These are phyloP conservation scores for Candolleomyces eurysporus DNA, from an alignment of 768 basidiomycete genomes.

Conservation along the genomic window DNA sequence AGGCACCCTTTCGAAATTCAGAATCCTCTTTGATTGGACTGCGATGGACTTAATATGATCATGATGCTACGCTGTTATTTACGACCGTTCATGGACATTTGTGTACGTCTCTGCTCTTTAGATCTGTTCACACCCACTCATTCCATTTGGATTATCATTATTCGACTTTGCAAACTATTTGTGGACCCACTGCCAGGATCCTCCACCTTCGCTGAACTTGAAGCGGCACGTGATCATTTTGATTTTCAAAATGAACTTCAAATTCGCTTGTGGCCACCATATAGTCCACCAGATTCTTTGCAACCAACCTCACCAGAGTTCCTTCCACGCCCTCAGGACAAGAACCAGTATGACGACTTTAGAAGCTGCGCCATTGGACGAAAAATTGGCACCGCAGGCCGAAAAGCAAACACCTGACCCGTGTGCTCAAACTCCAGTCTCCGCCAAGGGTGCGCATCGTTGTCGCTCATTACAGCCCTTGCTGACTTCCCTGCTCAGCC, in stretches of 20 bases:
- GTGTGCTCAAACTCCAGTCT: too few species aligned
- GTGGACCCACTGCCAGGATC: too few species aligned
- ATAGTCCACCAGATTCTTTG: too few species aligned
- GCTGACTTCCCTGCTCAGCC: conserved; percentile 18
- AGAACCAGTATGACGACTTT: not conserved
- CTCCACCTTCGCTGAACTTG: too few species aligned
- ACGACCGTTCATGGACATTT: not conserved
- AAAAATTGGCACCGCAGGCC: not conserved
- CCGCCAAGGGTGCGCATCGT: not conserved
- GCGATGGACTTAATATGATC: too few species aligned
- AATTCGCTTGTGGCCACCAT: not conserved
- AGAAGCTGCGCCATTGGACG: not conserved
- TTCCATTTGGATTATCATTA: too few species aligned
- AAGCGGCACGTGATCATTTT: conserved; percentile 14
- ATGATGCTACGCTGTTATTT: not conserved
- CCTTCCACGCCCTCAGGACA: not conserved
- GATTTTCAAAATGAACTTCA: conserved; percentile 11
- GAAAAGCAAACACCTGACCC: too few species aligned
- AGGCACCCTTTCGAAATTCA: conserved; percentile 75
- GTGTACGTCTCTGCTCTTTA: not conserved
- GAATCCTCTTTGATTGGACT: conserved; percentile 12
- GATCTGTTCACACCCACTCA: too few species aligned
- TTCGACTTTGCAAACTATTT: too few species aligned
- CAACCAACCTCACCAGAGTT: too few species aligned
- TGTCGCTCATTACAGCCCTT: not conserved